Base-by-base conservation (phyloP, 2,329 filamentous ascomycete species). In the Phialophora expanda region DNA sequence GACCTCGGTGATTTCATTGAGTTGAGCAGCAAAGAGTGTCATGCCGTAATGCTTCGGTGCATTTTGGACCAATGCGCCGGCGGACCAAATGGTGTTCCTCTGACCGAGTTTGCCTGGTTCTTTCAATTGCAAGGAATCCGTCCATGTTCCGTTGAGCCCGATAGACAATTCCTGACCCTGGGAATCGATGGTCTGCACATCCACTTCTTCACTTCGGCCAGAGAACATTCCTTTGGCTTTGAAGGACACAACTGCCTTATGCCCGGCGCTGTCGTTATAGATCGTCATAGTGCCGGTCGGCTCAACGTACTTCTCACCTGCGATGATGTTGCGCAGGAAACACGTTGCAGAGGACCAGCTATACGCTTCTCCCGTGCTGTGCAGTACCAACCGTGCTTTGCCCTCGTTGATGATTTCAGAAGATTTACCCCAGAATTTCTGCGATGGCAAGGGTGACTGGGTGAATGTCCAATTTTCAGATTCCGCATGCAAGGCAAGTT, bases 401-500 rank as follows among this genome's bases (percentile, higher is more conserved):
- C 95, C 95, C 62, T 97, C 94, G 0, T 93, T 98, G 67, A 91
- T 95, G 68, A 99, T 87, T 78, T 99, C 95, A 2, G 92, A 92
- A 62, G 90, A 94, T 81, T 98, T 98, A 63, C 95, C 95, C 95
- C 95, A 98, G 81, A 99, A 99, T 76, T 98, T 98, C 76, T 99
- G 94, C 24, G 90, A 90, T 0, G 95, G 95, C 64, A 90, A 89
- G 0, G 95, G 92, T 4, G 90, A 91, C 76, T 98, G 95, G 0
- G 91, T 85, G 68, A 97, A 89, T 2, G 90, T 92, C 95, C 95
- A 99, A 64, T 86, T 83, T 46, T 87, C 85, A 46, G 91, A 88
- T 76, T 99, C 95, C 4, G 94, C 95, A 77, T 98, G 93, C 81
- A 93, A 94, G 5, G 95, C 95, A 74, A 98, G 87, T 69, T 93